Percentiles rank a stretch among this genome's conserved stretches.
Conservation (phyloP, 306 rosid species). For the Echinosophora koreensis region DNA sequence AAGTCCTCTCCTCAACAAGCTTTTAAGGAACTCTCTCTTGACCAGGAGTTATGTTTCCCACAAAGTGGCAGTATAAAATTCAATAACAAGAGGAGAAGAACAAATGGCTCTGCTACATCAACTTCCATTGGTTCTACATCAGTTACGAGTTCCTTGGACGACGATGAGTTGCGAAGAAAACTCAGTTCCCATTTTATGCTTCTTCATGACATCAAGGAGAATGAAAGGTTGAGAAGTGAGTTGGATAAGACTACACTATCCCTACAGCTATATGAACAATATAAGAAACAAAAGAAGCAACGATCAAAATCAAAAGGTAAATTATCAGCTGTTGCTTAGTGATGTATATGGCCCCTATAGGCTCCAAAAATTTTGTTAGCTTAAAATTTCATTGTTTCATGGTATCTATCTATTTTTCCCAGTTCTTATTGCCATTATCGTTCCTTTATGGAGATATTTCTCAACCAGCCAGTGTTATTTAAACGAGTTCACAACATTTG, state of each 20-base stretch:
- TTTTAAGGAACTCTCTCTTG: slow-evolving; percentile 71
- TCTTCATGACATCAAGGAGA: slow-evolving; percentile 79
- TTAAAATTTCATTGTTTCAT: not conserved
- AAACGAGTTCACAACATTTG: not conserved
- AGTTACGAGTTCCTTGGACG: slow-evolving; percentile 51
- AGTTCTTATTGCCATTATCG: not conserved
- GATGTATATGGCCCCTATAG: not conserved
- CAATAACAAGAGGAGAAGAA: slow-evolving; percentile 64
- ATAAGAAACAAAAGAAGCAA: slow-evolving; percentile 66
- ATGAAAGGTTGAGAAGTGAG: slow-evolving; percentile 73
- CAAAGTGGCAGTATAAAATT: slow-evolving; percentile 51
- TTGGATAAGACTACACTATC: slow-evolving; percentile 60
- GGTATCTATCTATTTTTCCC: not conserved
- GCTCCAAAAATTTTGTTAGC: slow-evolving; percentile 8
- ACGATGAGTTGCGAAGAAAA: slow-evolving; percentile 65
- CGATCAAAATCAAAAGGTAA: slow-evolving; percentile 43
- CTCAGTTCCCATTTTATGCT: slow-evolving; percentile 71
- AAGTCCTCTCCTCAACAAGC: slow-evolving; percentile 79
- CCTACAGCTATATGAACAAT: slow-evolving; percentile 71
- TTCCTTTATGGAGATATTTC: slow-evolving; percentile 15
- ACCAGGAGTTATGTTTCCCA: slow-evolving; percentile 61
- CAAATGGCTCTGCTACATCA: slow-evolving; percentile 47
- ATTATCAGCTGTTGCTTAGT: slow-evolving; percentile 22
- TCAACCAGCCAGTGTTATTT: slow-evolving; percentile 7
- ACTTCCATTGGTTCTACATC: slow-evolving; percentile 41